Evolutionary conservation across 2,329 filamentous ascomycete genomes (phyloP).

Genomic region (Xylariaceae sp.): DNA sequence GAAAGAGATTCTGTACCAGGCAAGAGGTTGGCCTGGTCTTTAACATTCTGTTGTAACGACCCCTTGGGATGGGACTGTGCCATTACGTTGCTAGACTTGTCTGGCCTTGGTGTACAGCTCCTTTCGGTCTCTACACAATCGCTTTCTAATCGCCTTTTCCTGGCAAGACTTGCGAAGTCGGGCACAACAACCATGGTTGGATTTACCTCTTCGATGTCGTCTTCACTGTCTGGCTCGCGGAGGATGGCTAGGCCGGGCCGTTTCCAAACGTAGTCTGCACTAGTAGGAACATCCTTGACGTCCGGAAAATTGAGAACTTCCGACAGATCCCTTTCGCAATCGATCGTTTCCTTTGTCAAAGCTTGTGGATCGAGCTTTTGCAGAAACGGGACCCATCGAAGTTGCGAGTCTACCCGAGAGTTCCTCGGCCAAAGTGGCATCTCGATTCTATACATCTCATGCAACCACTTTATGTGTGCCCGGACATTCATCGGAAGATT

Average conservation of each 20-base stretch:
- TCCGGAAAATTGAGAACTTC: constrained; percentile 7
- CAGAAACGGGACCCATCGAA: constrained; percentile 29
- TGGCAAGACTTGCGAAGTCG: constrained; percentile 21
- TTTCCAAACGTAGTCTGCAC: constrained; percentile 29
- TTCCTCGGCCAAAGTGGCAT: constrained; percentile 19
- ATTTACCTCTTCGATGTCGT: constrained; percentile 19
- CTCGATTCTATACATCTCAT: not conserved
- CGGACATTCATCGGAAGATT: constrained; percentile 8
- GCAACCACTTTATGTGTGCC: constrained; percentile 22
- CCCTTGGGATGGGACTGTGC: not conserved
- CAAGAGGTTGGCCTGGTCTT: constrained; percentile 15
- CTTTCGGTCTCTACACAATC: not conserved
- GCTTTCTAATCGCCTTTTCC: constrained; percentile 25
- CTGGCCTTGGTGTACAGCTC: constrained; percentile 1
- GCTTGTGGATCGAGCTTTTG: constrained; percentile 15
- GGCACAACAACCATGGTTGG: not conserved
- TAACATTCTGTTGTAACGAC: not conserved
- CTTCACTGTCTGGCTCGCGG: constrained; percentile 25
- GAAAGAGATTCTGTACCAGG: constrained; percentile 21
- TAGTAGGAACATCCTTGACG: constrained; percentile 20
- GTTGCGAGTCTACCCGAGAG: constrained; percentile 16
- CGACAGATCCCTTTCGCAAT: constrained; percentile 9
- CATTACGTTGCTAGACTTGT: constrained; percentile 16
- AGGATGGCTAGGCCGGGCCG: constrained; percentile 29
- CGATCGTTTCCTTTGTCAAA: constrained; percentile 23